Base-by-base conservation (phyloP, 2,329 filamentous ascomycete genomes). In the Monilinia aucupariae region DNA sequence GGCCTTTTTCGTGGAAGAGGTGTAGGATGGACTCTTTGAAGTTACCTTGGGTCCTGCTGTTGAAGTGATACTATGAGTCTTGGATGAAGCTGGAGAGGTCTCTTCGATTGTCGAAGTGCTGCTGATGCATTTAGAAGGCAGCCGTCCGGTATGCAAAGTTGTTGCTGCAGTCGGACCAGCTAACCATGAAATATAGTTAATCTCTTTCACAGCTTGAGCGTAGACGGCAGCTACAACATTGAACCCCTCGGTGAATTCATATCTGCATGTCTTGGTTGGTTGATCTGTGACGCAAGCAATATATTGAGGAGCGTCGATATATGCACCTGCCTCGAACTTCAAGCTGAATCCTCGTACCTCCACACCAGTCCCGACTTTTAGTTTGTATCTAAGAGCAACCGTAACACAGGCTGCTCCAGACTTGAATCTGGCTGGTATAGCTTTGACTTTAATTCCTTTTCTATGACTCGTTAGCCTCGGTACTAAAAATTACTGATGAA, bases 251-350 rank as follows among this genome's bases (percentile, higher is more conserved):
- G 43, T 65, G 47, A 66, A 59, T n/a, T 43, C 62, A 7, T 65
- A 22, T 2, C 49, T 27, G n/a, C 63, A 68, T 7, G 61, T 8
- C 12, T n/a, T 25, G 25, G 9, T 9, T 37, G 66, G 54, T n/a
- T 62, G 27, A 25, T 59, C 55, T 27, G 45, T 51, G 34, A 67
- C 45, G 32, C 64, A 64, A 22, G 64, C 64, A 43, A 64, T 61
- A 41, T 65, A 66, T 27, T 62, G 54, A 51, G 66, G 58, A 4
- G 63, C 64, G 41, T 67, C 64, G 17, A 64, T 61, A 51, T 64
- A 67, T 27, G 64, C 58, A 25, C 66, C 63, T 17, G 64, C 43
- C 52, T 66, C 64, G 30, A 67, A 63, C 47, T 61, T 60, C 32
- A 66, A 63, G 7, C 61, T 58, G 12, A 51, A 51, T 1, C 59